Evolutionary conservation across 169 alveolate genomes (phyloP).

Genomic region (Cryptosporidium ryanae): DNA sequence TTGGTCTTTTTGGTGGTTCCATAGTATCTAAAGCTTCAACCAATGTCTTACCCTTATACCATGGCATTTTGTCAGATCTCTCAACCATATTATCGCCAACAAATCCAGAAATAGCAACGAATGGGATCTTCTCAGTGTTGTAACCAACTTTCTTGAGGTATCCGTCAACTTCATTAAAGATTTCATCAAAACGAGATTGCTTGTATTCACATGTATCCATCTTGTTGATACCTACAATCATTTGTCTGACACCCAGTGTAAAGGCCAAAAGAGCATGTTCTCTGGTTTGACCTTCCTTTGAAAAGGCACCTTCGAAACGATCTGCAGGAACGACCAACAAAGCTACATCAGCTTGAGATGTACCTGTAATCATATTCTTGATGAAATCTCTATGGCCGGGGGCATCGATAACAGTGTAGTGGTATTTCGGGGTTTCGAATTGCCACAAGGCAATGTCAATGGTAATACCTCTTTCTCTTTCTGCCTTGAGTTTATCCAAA

Average conservation of each 20-base stretch:
- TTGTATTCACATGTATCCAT: constrained; percentile 97
- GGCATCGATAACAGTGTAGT: constrained; percentile 98
- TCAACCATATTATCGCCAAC: constrained; percentile 97
- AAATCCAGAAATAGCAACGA: constrained; percentile 98
- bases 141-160: constrained; percentile 97
- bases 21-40: constrained; percentile 95
- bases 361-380: constrained; percentile 99
- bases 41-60: constrained; percentile 98
- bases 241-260: constrained; percentile 98
- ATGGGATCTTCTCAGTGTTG: constrained; percentile 95
- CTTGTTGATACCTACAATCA: constrained; percentile 98
- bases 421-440: constrained; percentile 95
- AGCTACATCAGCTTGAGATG: constrained; percentile 99
- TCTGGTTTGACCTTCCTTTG: constrained; percentile 96
- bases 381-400: constrained; percentile 99
- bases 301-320: constrained; percentile 96
- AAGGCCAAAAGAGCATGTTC: constrained; percentile 98
- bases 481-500: constrained; percentile 97
- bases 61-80: constrained; percentile 94
- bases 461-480: constrained; percentile 99
- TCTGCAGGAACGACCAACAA: constrained; percentile 97
- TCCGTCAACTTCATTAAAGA: constrained; percentile 93
- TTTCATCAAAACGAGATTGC: constrained; percentile 96
- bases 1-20: constrained; percentile 97
- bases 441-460: constrained; percentile 97